Conservation (phyloP, 2,329 filamentous ascomycete species). For the Exophiala alcalophila region DNA sequence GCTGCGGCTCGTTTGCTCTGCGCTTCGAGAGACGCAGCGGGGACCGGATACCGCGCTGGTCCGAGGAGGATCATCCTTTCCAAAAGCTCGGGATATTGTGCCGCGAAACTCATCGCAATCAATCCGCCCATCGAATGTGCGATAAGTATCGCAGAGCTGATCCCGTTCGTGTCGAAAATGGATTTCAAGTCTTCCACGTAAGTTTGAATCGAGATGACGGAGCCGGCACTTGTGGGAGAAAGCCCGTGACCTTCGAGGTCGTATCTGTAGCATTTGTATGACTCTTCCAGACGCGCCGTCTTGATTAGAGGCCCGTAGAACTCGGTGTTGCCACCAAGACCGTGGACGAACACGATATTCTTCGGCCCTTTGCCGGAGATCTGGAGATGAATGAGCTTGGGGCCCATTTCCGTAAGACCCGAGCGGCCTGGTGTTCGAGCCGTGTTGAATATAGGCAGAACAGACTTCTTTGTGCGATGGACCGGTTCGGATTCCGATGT, state of each 20-base stretch:
- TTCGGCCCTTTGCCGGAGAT: constrained; percentile 29
- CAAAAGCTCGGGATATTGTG: constrained; percentile 41
- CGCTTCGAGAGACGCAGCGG: constrained; percentile 35
- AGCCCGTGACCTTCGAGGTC: constrained; percentile 58
- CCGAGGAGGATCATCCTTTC: constrained; percentile 49
- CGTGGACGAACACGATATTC: constrained; percentile 53
- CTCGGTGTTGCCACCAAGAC: constrained; percentile 49
- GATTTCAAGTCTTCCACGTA: constrained; percentile 43
- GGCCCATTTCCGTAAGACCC: constrained; percentile 7
- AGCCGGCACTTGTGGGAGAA: constrained; percentile 50
- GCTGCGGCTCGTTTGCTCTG: constrained; percentile 38
- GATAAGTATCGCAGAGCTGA: constrained; percentile 41
- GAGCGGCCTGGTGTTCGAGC: constrained; percentile 36
- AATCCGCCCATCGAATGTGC: constrained; percentile 55
- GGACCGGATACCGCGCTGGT: constrained; percentile 47
- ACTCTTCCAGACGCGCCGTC: constrained; percentile 28
- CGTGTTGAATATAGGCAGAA: constrained; percentile 26
- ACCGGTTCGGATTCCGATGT: too few species aligned
- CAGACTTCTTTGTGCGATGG: too few species aligned
- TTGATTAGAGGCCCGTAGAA: constrained; percentile 48
- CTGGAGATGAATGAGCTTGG: constrained; percentile 44
- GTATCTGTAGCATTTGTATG: constrained; percentile 43
- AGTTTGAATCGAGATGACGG: constrained; percentile 42
- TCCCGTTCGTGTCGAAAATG: constrained; percentile 36
- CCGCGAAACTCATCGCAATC: constrained; percentile 45